Conservation (phyloP, 78 protist species). For the Monosiga brevicollis region DNA sequence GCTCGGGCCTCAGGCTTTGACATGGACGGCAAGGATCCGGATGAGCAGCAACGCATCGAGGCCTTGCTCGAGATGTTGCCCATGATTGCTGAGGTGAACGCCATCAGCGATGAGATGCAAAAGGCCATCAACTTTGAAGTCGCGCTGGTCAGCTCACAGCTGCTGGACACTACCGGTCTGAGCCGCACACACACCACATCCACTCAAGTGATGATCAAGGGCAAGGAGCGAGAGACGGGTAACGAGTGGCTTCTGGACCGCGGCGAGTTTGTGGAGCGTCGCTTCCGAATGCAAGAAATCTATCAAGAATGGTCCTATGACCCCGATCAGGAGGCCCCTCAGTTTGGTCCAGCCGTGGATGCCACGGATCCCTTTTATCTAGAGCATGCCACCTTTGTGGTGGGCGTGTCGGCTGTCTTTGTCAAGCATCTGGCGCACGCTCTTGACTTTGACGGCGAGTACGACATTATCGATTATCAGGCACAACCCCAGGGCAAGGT, state of each 20-base stretch:
- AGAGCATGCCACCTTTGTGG: neutral
- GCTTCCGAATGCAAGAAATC: neutral
- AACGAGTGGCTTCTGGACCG: neutral
- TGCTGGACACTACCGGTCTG: neutral
- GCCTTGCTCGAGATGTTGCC: neutral
- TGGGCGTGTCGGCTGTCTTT: neutral
- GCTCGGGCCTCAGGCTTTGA: neutral
- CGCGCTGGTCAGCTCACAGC: neutral
- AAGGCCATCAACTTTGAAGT: neutral
- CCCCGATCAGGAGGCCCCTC: neutral
- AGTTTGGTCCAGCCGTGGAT: too few relatives aligned
- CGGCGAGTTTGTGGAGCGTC: neutral
- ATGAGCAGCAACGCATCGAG: neutral
- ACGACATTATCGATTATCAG: neutral
- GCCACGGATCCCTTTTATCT: neutral
- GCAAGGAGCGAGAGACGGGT: neutral
- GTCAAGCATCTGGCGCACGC: neutral
- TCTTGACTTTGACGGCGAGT: neutral
- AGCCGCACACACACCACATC: neutral
- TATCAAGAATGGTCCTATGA: neutral
- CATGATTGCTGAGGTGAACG: neutral
- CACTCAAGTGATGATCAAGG: neutral
- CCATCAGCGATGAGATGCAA: neutral
- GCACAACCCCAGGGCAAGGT: neutral
- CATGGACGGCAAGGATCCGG: neutral